Evolutionary conservation across 78 protist genomes (phyloP).

Genomic region (Isochrysis galbana): DNA sequence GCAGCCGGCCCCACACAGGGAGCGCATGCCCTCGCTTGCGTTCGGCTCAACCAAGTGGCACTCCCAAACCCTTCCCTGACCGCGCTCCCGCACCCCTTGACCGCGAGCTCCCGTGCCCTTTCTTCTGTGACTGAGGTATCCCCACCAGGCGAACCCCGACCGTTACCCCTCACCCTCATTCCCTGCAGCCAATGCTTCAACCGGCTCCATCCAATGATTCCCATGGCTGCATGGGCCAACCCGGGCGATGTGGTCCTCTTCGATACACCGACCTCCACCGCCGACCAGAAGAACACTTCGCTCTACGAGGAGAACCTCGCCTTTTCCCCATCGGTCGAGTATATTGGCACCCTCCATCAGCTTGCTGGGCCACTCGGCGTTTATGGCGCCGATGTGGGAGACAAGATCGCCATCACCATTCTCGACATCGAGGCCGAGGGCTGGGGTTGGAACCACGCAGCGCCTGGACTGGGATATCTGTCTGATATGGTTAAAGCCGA

Average conservation of each 20-base stretch:
- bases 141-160: no score
- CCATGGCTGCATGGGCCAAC: neutral
- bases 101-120: no score
- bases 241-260: neutral
- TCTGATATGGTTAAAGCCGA: neutral
- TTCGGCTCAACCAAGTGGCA: no score
- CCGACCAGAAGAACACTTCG: neutral
- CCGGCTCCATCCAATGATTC: neutral
- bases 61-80: no score
- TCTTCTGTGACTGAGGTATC: no score
- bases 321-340: neutral
- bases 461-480: neutral
- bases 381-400: neutral
- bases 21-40: no score
- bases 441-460: constrained; percentile 11
- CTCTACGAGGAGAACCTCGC: neutral
- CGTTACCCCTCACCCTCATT: no score
- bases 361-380: neutral
- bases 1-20: no score
- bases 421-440: neutral
- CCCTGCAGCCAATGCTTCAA: constrained; percentile 22
- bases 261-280: neutral
- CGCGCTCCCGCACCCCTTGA: no score
- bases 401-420: neutral
- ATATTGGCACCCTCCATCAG: neutral